A percentile compares a stretch with the other conserved stretches of the same genome.
phyloP scores from a whole-genome alignment of 768 basidiomycete genomes.

The Sporobolomyces phaffii region DNA sequence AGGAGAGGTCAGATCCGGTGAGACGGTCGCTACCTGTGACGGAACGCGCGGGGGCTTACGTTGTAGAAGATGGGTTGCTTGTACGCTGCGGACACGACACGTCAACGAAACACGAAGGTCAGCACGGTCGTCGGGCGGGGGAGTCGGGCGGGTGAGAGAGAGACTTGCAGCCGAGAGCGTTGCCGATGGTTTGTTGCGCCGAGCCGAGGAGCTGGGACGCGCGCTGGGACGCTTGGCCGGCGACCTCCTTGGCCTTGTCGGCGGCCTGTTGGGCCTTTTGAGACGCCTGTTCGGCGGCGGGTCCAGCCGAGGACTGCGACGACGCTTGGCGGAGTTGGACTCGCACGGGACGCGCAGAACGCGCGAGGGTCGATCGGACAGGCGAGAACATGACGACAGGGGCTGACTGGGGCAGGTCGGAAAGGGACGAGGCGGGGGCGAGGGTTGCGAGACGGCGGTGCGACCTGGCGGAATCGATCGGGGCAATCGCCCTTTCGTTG shows the following conservation, averaged over 20 bases:
- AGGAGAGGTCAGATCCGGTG: too few species aligned
- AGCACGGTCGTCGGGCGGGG: constrained; percentile 14
- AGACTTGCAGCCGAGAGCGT: constrained; percentile 55
- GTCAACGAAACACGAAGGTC: constrained; percentile 45
- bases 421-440: background rate
- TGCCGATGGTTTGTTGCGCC: constrained; percentile 47
- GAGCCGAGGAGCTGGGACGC: constrained; percentile 16
- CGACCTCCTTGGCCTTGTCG: constrained; percentile 22
- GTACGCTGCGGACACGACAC: constrained; percentile 53
- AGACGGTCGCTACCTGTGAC: too few species aligned
- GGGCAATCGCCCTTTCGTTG: background rate
- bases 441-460: too few species aligned
- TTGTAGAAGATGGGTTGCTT: constrained; percentile 73
- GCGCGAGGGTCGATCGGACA: constrained; percentile 10
- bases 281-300: constrained; percentile 29
- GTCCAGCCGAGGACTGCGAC: constrained; percentile 7
- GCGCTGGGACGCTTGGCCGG: constrained; percentile 49
- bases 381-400: constrained; percentile 5
- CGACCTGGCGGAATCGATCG: background rate
- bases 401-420: background rate
- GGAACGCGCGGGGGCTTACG: constrained; percentile 50
- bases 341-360: constrained; percentile 16
- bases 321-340: constrained; percentile 14
- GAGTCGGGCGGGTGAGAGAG: background rate
- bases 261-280: constrained; percentile 27